Conservation (phyloP, 305 asterid species). For the Ruellia speciosa region DNA sequence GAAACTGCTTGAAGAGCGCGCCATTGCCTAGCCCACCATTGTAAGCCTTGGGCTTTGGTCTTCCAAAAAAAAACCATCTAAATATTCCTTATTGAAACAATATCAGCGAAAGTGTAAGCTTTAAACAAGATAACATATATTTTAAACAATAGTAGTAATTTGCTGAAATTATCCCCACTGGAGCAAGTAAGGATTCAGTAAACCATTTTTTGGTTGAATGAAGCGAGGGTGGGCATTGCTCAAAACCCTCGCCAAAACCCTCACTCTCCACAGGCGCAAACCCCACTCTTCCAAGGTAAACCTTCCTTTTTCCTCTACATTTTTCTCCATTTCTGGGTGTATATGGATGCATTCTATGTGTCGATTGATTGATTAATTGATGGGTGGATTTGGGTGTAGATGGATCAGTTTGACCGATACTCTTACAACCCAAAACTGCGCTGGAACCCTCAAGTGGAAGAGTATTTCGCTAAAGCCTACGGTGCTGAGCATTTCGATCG, state of each 20-base stretch:
- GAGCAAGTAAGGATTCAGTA: no score
- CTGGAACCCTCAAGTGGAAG: conserved; percentile 74
- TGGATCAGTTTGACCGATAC: conserved; percentile 66
- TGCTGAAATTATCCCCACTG: no score
- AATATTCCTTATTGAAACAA: no score
- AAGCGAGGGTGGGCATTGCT: conserved; percentile 32
- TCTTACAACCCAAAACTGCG: conserved; percentile 53
- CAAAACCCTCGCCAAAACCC: conserved; percentile 36
- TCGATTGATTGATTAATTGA: not conserved
- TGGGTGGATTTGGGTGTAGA: conserved; percentile 29
- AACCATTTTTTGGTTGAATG: conserved; percentile 27
- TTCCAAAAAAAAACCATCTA: no score
- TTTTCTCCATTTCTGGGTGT: conserved; percentile 1
- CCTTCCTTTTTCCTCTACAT: conserved; percentile 7
- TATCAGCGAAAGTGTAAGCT: no score
- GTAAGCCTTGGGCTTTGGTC: no score
- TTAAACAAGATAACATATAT: no score
- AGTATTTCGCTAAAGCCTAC: conserved; percentile 60
- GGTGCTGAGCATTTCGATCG: conserved; percentile 69
- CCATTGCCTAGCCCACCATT: no score
- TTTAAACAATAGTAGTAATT: no score
- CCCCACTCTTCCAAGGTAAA: conserved; percentile 18
- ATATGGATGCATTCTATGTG: conserved; percentile 7
- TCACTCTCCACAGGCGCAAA: conserved; percentile 9
- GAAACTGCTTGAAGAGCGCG: no score